phyloP scores from a whole-genome alignment of 768 basidiomycete genomes.

The Scleroderma bovista region DNA sequence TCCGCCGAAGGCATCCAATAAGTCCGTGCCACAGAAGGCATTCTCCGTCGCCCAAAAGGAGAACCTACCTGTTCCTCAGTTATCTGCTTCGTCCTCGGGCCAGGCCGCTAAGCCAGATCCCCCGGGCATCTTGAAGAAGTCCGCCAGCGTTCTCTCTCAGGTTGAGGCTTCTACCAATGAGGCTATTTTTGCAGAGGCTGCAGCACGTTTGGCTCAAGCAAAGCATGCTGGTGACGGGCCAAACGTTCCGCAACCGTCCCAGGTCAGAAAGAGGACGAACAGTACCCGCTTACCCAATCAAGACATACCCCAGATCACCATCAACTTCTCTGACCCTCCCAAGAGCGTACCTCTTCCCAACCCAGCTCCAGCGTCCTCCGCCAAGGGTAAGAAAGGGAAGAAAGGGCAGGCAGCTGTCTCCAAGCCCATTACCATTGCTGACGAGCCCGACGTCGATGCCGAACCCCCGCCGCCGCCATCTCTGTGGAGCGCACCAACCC shows the following conservation, averaged over 20 bases:
- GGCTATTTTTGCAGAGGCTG: constrained; percentile 18
- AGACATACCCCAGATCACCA: constrained; percentile 23
- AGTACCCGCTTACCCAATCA: constrained; percentile 22
- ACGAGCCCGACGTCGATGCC: constrained; percentile 13
- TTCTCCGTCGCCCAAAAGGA: constrained; percentile 22
- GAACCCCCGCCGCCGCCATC: constrained; percentile 18
- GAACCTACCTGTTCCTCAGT: constrained; percentile 14
- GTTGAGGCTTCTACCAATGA: constrained; percentile 21
- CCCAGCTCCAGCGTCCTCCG: constrained; percentile 4
- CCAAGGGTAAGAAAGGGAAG: constrained; percentile 22
- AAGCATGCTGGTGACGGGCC: constrained; percentile 5
- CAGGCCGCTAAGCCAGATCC: constrained; percentile 15
- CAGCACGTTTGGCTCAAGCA: constrained; percentile 10
- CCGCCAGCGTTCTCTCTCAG: constrained; percentile 22
- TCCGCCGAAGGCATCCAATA: constrained; percentile 12
- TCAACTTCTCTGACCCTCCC: constrained; percentile 17
- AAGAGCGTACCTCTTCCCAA: constrained; percentile 4
- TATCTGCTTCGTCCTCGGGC: constrained; percentile 1
- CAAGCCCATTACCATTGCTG: constrained; percentile 11
- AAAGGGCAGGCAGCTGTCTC: constrained; percentile 16
- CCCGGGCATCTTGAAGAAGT: constrained; percentile 19
- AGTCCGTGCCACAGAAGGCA: constrained; percentile 7
- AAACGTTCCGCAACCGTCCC: constrained; percentile 13
- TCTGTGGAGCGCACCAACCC: constrained; percentile 12
- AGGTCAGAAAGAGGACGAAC: constrained; percentile 21